phyloP scores from a whole-genome alignment of 78 protist species.

The Dictyostelium firmibasis region DNA sequence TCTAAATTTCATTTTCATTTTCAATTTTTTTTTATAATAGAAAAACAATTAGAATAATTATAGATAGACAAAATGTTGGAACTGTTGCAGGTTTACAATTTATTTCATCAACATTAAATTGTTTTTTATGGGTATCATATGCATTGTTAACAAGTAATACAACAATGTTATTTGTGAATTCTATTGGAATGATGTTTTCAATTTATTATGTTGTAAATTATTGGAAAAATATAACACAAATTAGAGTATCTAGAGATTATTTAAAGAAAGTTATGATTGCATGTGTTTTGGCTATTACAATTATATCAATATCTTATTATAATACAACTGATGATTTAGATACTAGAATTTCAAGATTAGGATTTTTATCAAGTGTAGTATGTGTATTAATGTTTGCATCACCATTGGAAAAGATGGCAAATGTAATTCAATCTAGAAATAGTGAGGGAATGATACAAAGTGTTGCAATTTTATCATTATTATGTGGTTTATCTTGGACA shows the following conservation, averaged over 20 bases:
- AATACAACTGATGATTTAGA: not conserved
- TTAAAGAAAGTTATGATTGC: not conserved
- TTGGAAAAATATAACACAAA: not conserved
- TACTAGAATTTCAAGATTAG: not conserved
- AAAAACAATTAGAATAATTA: slow-evolving; percentile 8
- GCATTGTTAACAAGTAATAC: not conserved
- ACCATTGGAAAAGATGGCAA: slow-evolving; percentile 22
- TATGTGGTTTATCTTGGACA: slow-evolving; percentile 28
- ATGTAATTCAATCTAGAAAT: slow-evolving; percentile 1
- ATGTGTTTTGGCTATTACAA: not conserved
- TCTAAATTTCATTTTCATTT: too few relatives aligned
- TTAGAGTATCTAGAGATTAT: not conserved
- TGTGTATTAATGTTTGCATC: slow-evolving; percentile 45
- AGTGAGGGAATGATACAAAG: slow-evolving; percentile 37
- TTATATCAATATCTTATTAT: not conserved
- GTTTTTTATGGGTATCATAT: slow-evolving; percentile 27
- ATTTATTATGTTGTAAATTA: slow-evolving; percentile 3
- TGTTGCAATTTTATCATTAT: slow-evolving; percentile 8
- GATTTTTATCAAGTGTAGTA: slow-evolving; percentile 9
- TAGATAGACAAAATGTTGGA: slow-evolving; percentile 14
- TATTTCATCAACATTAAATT: slow-evolving; percentile 15
- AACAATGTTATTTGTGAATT: slow-evolving; percentile 23
- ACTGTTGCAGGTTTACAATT: slow-evolving; percentile 42
- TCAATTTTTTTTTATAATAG: not conserved
- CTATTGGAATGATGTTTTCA: slow-evolving; percentile 1